Evolutionary conservation across 768 basidiomycete species (phyloP).

Genomic region (Kwoniella mangroviensis): DNA sequence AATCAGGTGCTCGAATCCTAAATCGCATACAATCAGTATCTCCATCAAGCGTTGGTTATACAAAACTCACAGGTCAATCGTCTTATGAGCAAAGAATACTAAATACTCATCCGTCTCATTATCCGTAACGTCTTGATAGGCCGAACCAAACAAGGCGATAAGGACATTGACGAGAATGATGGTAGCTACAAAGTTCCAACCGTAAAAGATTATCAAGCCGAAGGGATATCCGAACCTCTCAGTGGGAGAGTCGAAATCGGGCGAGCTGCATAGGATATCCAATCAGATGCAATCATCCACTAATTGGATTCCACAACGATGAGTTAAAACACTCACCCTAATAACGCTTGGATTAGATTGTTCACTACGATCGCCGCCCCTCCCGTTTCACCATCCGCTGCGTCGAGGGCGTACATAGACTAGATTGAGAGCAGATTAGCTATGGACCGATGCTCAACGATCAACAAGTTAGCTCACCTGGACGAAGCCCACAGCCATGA

Average conservation of each 20-base stretch:
- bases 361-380: constrained; percentile 66
- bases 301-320: too few relatives aligned
- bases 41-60: background rate
- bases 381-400: constrained; percentile 78
- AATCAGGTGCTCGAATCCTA: constrained; percentile 55
- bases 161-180: constrained; percentile 89
- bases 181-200: constrained; percentile 82
- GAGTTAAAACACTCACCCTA: constrained; percentile 65
- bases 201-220: constrained; percentile 77
- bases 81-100: constrained; percentile 86
- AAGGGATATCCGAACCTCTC: constrained; percentile 58
- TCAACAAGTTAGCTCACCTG: constrained; percentile 9
- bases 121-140: constrained; percentile 74
- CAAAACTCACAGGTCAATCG: constrained; percentile 58
- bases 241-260: constrained; percentile 55
- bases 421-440: constrained; percentile 49
- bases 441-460: too few relatives aligned
- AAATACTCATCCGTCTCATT: constrained; percentile 90
- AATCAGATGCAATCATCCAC: background rate
- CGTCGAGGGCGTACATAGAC: constrained; percentile 85
- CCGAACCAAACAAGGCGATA: constrained; percentile 92
- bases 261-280: constrained; percentile 37
- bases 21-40: constrained; percentile 10
- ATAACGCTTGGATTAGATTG: constrained; percentile 74
- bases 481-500: constrained; percentile 79